Evolutionary conservation across 768 basidiomycete genomes (phyloP).

Genomic region (Amanita rubescens): DNA sequence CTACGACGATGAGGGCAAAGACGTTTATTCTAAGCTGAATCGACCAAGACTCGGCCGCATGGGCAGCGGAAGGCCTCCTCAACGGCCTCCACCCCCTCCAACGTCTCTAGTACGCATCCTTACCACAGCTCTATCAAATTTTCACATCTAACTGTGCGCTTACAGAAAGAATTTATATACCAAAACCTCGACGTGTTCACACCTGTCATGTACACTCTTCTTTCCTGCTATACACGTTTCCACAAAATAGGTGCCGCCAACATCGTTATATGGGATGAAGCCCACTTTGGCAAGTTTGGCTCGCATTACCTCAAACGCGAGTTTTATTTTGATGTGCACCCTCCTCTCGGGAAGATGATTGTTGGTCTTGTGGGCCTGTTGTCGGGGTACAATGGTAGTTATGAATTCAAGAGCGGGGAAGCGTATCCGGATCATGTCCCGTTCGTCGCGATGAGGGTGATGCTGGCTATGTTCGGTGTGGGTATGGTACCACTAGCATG

Average conservation of each 20-base stretch:
- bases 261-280: conserved; percentile 97
- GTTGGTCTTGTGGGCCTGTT: conserved; percentile 90
- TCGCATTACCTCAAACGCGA: conserved; percentile 97
- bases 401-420: conserved; percentile 92
- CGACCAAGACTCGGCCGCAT: conserved; percentile 31
- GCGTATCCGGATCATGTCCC: conserved; percentile 80
- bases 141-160: not conserved
- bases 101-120: conserved; percentile 47
- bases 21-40: conserved; percentile 40
- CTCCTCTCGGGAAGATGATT: conserved; percentile 97
- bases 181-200: conserved; percentile 78
- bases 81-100: conserved; percentile 55
- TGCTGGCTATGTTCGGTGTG: conserved; percentile 91
- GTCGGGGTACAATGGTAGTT: conserved; percentile 85
- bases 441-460: conserved; percentile 90
- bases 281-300: conserved; percentile 99
- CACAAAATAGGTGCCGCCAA: conserved; percentile 85
- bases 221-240: conserved; percentile 93
- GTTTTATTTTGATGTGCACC: conserved; percentile 99
- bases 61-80: conserved; percentile 55
- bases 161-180: conserved; percentile 63
- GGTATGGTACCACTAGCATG: conserved; percentile 94
- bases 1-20: conserved; percentile 44
- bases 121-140: conserved; percentile 13
- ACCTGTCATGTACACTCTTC: conserved; percentile 82